Conservation (phyloP, 495 filamentous ascomycete species). For the Amphirosellinia nigrospora region DNA sequence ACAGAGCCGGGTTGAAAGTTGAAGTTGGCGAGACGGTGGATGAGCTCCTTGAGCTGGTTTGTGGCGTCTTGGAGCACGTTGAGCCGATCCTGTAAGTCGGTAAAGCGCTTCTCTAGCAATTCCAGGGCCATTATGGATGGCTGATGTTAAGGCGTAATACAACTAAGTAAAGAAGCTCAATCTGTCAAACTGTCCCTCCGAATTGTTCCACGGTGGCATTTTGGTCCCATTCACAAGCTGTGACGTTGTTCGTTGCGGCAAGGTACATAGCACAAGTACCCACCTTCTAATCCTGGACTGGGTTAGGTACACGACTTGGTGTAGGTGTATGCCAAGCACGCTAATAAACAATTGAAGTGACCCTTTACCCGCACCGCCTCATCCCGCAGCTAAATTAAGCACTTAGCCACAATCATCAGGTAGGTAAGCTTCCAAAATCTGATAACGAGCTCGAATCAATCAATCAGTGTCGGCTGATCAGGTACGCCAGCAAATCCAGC, state of each 20-base stretch:
- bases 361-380: constrained; percentile 1
- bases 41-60: constrained; percentile 72
- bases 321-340: too few species aligned
- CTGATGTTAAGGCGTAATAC: background rate
- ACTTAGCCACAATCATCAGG: too few species aligned
- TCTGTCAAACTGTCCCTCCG: constrained; percentile 1
- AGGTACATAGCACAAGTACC: background rate
- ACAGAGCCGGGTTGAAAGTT: constrained; percentile 66
- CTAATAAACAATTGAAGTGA: background rate
- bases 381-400: too few species aligned
- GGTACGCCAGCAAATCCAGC: background rate
- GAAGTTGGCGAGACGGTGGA: constrained; percentile 73
- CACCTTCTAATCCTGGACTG: background rate
- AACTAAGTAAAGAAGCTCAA: background rate
- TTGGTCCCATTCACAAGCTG: background rate
- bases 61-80: constrained; percentile 71
- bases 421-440: background rate
- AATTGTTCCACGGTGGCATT: constrained; percentile 21
- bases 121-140: constrained; percentile 60
- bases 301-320: background rate
- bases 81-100: constrained; percentile 68
- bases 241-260: constrained; percentile 9
- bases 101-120: constrained; percentile 68
- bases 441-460: constrained; percentile 6
- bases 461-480: background rate